These are phyloP conservation scores for Vigna nakashimae DNA, from an alignment of 306 rosid species.

Conservation along the genomic window DNA sequence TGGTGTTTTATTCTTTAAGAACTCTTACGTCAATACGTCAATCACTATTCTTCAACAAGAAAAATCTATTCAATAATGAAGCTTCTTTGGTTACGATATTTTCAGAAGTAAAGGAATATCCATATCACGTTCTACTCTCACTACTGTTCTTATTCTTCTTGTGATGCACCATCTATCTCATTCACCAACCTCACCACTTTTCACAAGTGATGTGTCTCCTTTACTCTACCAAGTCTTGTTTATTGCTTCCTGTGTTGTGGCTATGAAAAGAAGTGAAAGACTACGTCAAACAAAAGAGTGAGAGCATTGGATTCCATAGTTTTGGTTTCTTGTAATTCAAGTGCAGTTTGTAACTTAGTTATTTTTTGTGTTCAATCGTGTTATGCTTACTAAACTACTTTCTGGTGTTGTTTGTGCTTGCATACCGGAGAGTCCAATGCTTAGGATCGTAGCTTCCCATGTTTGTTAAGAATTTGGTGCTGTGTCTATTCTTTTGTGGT, in stretches of 20 bases:
- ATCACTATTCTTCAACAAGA: too few relatives aligned
- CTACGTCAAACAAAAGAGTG: constrained; percentile 29
- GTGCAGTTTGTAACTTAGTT: constrained; percentile 36
- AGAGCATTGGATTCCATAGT: constrained; percentile 38
- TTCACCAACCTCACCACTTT: constrained; percentile 54
- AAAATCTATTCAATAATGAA: too few relatives aligned
- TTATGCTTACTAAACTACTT: constrained; percentile 59
- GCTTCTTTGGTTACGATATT: too few relatives aligned
- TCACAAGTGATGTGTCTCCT: constrained; percentile 56
- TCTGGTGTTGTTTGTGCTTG: constrained; percentile 55
- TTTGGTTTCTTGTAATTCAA: constrained; percentile 37
- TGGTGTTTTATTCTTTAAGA: too few relatives aligned
- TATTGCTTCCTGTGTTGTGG: constrained; percentile 52
- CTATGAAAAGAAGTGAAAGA: constrained; percentile 43
- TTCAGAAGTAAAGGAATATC: too few relatives aligned
- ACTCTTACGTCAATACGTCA: too few relatives aligned
- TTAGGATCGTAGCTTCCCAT: constrained; percentile 39
- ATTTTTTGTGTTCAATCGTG: constrained; percentile 43
- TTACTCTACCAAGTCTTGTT: constrained; percentile 56
- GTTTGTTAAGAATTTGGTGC: constrained; percentile 62
- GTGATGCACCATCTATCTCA: constrained; percentile 36
- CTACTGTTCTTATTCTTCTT: not conserved
- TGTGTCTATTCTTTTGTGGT: constrained; percentile 50
- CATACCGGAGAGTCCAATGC: constrained; percentile 36
- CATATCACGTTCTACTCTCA: not conserved